Evolutionary conservation across 2,329 filamentous ascomycete genomes (phyloP).

Genomic region (Metarhizium anisopliae): DNA sequence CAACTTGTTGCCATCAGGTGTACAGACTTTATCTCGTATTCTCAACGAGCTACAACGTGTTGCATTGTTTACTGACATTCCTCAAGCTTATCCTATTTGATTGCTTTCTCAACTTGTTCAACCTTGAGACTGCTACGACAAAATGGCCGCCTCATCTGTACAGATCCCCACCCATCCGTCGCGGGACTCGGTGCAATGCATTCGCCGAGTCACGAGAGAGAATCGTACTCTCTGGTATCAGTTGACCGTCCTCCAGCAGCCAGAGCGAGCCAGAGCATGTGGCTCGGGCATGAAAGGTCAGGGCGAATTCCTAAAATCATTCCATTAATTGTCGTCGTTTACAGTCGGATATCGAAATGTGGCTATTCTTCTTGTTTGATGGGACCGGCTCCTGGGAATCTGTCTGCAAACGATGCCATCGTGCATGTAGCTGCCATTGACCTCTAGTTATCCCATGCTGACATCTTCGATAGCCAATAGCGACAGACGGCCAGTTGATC

Average conservation of each 20-base stretch:
- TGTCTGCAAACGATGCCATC: neutral
- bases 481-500: conserved; percentile 87
- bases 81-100: neutral
- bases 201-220: conserved; percentile 51
- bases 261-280: conserved; percentile 87
- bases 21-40: neutral
- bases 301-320: conserved; percentile 17
- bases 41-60: neutral
- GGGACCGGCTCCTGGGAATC: neutral
- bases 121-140: conserved; percentile 3
- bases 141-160: conserved; percentile 23
- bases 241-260: conserved; percentile 84
- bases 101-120: neutral
- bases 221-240: conserved; percentile 73
- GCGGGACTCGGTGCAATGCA: conserved; percentile 36
- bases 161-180: conserved; percentile 17
- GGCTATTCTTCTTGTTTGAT: neutral
- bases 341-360: neutral
- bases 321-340: neutral
- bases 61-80: neutral
- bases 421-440: neutral
- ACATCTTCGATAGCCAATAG: conserved; percentile 25
- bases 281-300: conserved; percentile 91
- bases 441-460: conserved; percentile 8
- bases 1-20: neutral